A percentile compares a stretch with the other conserved stretches of the same genome.
Conservation (phyloP, 1,139 yeast species). For the Zygoascus hellenicus region DNA sequence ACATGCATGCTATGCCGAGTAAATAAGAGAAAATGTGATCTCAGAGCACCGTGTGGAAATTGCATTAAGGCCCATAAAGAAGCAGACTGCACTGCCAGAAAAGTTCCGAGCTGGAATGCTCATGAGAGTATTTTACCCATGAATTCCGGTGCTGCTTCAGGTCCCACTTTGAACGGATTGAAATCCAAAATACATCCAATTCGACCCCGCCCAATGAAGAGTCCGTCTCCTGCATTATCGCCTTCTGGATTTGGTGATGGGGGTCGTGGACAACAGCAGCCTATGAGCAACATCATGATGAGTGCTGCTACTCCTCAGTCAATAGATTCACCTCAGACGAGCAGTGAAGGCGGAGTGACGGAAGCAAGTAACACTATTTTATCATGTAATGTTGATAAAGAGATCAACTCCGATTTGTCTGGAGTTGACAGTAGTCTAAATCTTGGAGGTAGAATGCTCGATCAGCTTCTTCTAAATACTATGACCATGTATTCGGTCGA, state of each 20-base stretch:
- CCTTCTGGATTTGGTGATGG: too few species aligned
- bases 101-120: not conserved
- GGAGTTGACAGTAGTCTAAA: not conserved
- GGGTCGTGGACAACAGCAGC: too few species aligned
- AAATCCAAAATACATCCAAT: too few species aligned
- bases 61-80: slow-evolving; percentile 9
- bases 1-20: slow-evolving; percentile 7
- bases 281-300: too few species aligned
- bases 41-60: slow-evolving; percentile 8
- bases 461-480: slow-evolving; percentile 6
- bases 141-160: not conserved
- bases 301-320: not conserved
- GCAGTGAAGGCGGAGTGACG: not conserved
- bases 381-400: not conserved
- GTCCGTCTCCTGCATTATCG: too few species aligned
- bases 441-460: not conserved
- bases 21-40: slow-evolving; percentile 9
- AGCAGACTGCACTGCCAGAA: slow-evolving; percentile 1
- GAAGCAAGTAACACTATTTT: not conserved
- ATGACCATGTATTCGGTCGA: slow-evolving; percentile 6
- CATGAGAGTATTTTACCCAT: not conserved
- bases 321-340: not conserved
- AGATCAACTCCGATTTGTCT: not conserved
- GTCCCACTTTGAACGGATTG: too few species aligned
- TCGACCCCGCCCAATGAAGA: too few species aligned